Percentiles rank a stretch among this genome's conserved stretches.
phyloP scores from a whole-genome alignment of 2,329 filamentous ascomycete genomes.

The Clonostachys byssicola region DNA sequence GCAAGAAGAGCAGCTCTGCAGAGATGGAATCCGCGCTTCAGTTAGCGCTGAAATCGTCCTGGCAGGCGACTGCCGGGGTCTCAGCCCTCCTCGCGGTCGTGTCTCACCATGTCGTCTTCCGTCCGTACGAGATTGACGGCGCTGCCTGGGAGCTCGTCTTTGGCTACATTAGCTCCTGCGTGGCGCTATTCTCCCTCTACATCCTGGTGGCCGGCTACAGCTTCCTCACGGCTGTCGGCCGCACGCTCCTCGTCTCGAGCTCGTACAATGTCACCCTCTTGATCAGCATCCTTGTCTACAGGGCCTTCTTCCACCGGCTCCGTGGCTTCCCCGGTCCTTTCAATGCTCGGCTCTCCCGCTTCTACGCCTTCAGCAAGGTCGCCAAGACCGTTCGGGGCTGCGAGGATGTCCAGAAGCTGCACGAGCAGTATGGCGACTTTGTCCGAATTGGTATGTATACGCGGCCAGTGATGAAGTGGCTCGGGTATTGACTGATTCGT shows the following conservation, averaged over 20 bases:
- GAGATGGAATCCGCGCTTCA: neutral
- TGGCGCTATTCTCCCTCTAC: neutral
- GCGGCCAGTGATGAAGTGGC: neutral
- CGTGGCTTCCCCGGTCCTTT: slow-evolving; percentile 10
- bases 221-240: neutral
- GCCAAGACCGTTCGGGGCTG: slow-evolving; percentile 13
- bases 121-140: slow-evolving; percentile 1
- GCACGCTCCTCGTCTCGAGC: neutral
- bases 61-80: neutral
- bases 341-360: slow-evolving; percentile 8
- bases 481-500: neutral
- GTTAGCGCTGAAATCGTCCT: neutral
- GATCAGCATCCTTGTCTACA: slow-evolving; percentile 9
- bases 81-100: neutral
- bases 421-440: slow-evolving; percentile 19
- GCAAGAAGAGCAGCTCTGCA: no score
- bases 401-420: slow-evolving; percentile 16
- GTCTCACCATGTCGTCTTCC: slow-evolving; percentile 2
- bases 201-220: neutral
- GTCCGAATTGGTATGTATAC: slow-evolving; percentile 15
- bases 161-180: neutral
- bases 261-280: slow-evolving; percentile 1
- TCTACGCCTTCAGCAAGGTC: slow-evolving; percentile 12
- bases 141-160: slow-evolving; percentile 1
- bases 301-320: slow-evolving; percentile 11